A percentile compares a stretch with the other conserved stretches of the same genome.
These are phyloP conservation scores for Bipolaris gigantea DNA, from an alignment of 2,329 filamentous ascomycete species.

Conservation along the genomic window DNA sequence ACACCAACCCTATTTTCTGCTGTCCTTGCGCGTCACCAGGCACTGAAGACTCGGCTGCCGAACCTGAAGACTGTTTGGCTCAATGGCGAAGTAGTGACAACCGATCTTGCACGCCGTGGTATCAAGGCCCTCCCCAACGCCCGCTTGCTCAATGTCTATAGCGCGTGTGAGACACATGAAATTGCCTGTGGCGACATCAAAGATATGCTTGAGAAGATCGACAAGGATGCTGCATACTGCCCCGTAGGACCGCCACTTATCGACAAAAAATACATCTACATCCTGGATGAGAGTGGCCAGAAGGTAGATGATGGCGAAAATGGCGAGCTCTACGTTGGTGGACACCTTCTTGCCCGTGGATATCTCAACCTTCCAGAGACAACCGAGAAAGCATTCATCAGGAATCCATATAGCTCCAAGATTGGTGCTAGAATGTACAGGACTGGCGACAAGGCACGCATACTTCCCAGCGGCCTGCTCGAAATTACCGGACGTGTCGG, in stretches of 20 bases:
- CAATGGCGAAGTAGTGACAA: slow-evolving; percentile 81
- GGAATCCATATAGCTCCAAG: slow-evolving; percentile 63
- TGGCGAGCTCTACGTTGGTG: slow-evolving; percentile 76
- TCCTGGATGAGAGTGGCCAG: slow-evolving; percentile 70
- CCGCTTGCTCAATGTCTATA: slow-evolving; percentile 77
- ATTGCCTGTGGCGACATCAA: slow-evolving; percentile 75
- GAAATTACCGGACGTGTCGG: slow-evolving; percentile 77
- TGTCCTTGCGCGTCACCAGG: slow-evolving; percentile 69
- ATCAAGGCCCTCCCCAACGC: slow-evolving; percentile 68
- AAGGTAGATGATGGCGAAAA: slow-evolving; percentile 61
- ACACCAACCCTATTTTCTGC: slow-evolving; percentile 78
- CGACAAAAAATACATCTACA: slow-evolving; percentile 69
- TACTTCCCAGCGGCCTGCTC: slow-evolving; percentile 67
- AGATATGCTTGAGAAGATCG: slow-evolving; percentile 60
- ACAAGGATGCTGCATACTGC: slow-evolving; percentile 67
- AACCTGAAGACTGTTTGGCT: slow-evolving; percentile 73
- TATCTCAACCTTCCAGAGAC: slow-evolving; percentile 81
- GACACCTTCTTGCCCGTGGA: slow-evolving; percentile 70
- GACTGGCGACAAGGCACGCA: slow-evolving; percentile 70
- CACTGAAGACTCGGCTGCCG: slow-evolving; percentile 65
- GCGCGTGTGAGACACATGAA: slow-evolving; percentile 80
- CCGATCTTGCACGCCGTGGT: slow-evolving; percentile 71
- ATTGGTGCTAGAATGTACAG: slow-evolving; percentile 71
- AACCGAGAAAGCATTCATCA: slow-evolving; percentile 71
- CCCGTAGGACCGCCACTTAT: slow-evolving; percentile 70